Base-by-base conservation (phyloP, 768 basidiomycete genomes). In the Pulveroboletus frians region DNA sequence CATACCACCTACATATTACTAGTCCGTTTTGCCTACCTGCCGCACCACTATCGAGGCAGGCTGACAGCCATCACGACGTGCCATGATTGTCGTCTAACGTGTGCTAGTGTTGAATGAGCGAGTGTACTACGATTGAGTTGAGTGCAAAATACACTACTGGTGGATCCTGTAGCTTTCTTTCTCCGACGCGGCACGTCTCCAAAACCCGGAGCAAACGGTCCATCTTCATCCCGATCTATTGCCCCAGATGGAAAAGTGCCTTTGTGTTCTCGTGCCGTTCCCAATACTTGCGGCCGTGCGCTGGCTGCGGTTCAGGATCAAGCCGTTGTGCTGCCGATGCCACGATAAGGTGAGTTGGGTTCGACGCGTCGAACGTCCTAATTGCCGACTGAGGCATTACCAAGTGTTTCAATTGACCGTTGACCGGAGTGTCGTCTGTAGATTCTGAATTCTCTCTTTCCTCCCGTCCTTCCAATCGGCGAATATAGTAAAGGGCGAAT, bases 361-460 rank as follows among this genome's bases (percentile, higher is more conserved):
- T 29, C 29, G 27, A 18, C 29, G 18, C 41, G 9, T 42, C 41
- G 13, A 42, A 42, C 4, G 41, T 20, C 29, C 4, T 15, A 29
- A 20, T 9, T 14, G 27, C 41, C 41, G 13, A 14, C 8, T 18
- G 14, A 15, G 41, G 41, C 13, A 30, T 14, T 5, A 42, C 41
- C 41, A 42, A 30, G 10, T 2, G 3, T 4, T 18, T 13, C 13
- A 30, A 9, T 5, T 30, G 18, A 5, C 29, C 13, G 14, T 20
- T 17, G n/a, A 7, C 1, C 5, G 2, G 5, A 5, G 0, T 3
- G 15, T n/a, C 15, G 5, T 26, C 23, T 2, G 23, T 1, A 1
- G 4, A 3, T 5, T 1, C n/a, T n/a, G 23, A 26, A n/a, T n/a
- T n/a, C 23, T 9, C 4, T 26, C 1, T n/a, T 26, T 0, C 15